Percentiles rank a stretch among this genome's conserved stretches.
These are phyloP conservation scores for Suillus discolor DNA, from an alignment of 768 basidiomycete species.

Conservation along the genomic window DNA sequence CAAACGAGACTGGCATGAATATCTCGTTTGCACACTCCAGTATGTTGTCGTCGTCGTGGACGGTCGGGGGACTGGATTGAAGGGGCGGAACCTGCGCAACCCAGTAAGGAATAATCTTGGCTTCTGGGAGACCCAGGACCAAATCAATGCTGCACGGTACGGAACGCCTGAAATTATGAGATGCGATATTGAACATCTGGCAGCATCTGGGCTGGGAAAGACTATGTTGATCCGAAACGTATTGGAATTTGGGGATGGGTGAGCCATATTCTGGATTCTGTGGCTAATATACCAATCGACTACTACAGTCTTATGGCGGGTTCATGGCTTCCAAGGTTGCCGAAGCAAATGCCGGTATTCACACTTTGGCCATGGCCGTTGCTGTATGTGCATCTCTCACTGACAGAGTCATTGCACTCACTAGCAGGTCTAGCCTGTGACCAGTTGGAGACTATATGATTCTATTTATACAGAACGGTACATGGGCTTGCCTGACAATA, in stretches of 20 bases:
- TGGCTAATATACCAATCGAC: constrained; percentile 13
- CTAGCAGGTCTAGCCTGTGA: constrained; percentile 64
- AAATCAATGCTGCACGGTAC: constrained; percentile 85
- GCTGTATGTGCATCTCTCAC: constrained; percentile 57
- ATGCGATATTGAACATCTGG: constrained; percentile 1
- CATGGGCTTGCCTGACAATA: constrained; percentile 82
- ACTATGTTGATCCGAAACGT: constrained; percentile 84
- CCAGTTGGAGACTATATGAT: constrained; percentile 85
- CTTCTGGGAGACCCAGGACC: constrained; percentile 86
- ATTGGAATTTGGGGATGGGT: constrained; percentile 99
- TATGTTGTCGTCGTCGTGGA: constrained; percentile 91
- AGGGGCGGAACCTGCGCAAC: constrained; percentile 83
- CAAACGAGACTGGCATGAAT: constrained; percentile 83
- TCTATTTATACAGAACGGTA: constrained; percentile 98
- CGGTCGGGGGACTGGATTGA: constrained; percentile 91
- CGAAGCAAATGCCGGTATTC: constrained; percentile 87
- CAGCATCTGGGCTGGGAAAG: constrained; percentile 82
- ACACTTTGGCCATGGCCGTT: constrained; percentile 88
- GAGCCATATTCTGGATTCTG: constrained; percentile 29
- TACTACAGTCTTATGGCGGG: constrained; percentile 84
- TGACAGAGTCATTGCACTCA: constrained; percentile 13
- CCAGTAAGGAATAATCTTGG: constrained; percentile 89
- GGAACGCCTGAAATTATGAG: constrained; percentile 27
- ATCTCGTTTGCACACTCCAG: constrained; percentile 76
- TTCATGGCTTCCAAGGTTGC: constrained; percentile 94